Conservation (phyloP, 495 filamentous ascomycete species). For the Lasiosphaeriaceae sp. region DNA sequence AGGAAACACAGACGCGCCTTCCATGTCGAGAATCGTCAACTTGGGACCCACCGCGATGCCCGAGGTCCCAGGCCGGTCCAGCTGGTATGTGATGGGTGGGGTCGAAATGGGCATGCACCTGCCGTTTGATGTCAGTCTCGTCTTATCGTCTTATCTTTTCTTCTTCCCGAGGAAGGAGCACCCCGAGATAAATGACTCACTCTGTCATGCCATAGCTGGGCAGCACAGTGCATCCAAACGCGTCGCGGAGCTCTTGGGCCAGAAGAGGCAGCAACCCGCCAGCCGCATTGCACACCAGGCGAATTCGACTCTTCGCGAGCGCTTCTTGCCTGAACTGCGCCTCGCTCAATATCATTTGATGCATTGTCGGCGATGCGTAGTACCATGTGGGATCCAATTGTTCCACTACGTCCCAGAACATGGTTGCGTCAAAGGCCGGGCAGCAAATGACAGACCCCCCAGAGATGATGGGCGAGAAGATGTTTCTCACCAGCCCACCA, state of each 20-base stretch:
- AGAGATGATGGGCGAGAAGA: constrained; percentile 38
- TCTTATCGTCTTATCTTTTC: no score
- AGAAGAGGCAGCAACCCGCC: constrained; percentile 40
- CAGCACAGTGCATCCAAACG: constrained; percentile 37
- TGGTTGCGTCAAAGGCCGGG: constrained; percentile 41
- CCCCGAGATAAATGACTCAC: constrained; percentile 4
- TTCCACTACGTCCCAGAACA: constrained; percentile 47
- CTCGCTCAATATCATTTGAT: constrained; percentile 38
- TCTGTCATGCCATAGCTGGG: constrained; percentile 50
- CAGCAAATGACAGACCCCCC: constrained; percentile 43
- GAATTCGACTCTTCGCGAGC: constrained; percentile 34
- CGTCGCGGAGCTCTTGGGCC: constrained; percentile 31
- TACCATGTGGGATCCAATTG: constrained; percentile 42
- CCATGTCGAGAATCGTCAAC: constrained; percentile 33
- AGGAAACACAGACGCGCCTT: not conserved
- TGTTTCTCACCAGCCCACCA: constrained; percentile 38
- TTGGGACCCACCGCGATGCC: constrained; percentile 40
- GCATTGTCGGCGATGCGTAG: constrained; percentile 48
- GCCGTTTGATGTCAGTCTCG: not conserved
- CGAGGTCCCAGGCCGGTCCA: constrained; percentile 42
- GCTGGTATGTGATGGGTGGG: constrained; percentile 35
- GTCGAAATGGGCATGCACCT: constrained; percentile 45
- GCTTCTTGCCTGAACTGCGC: constrained; percentile 25
- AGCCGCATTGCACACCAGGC: constrained; percentile 44
- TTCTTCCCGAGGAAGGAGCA: not conserved